phyloP scores from a whole-genome alignment of 169 alveolate genomes.

The Plasmodium yoelii region DNA sequence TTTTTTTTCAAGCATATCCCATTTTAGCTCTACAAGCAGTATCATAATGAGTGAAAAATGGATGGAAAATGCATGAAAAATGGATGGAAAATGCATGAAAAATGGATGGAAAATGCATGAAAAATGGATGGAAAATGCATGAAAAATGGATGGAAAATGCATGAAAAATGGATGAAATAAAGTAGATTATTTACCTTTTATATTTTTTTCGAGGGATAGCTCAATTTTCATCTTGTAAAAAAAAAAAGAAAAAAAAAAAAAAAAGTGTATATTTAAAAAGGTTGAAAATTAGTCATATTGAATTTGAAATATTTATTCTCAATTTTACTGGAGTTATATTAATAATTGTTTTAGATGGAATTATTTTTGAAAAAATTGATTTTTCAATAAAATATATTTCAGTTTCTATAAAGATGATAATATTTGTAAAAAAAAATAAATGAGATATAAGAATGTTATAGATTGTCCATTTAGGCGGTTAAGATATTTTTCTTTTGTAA shows the following conservation, averaged over 20 bases:
- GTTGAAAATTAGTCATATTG: background rate
- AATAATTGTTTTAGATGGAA: constrained; percentile 10
- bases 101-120: too few relatives aligned
- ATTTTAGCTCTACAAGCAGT: constrained; percentile 13
- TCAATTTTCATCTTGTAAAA: constrained; percentile 48
- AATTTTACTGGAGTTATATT: constrained; percentile 33
- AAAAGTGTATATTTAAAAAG: background rate
- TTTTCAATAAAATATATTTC: constrained; percentile 39
- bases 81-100: too few relatives aligned
- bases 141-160: too few relatives aligned
- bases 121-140: too few relatives aligned
- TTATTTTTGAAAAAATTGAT: constrained; percentile 22
- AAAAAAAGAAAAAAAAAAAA: background rate
- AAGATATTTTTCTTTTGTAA: too few relatives aligned
- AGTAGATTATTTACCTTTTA: constrained; percentile 13
- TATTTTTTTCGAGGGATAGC: constrained; percentile 19
- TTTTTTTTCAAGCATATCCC: constrained; percentile 16
- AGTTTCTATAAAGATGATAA: constrained; percentile 2
- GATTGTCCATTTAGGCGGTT: background rate
- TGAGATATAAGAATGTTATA: background rate
- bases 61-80: too few relatives aligned
- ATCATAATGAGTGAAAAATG: too few relatives aligned
- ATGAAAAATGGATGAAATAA: too few relatives aligned
- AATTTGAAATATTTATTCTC: background rate
- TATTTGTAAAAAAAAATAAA: background rate